Conservation (phyloP, 495 filamentous ascomycete species). For the Penicillium parvum region DNA sequence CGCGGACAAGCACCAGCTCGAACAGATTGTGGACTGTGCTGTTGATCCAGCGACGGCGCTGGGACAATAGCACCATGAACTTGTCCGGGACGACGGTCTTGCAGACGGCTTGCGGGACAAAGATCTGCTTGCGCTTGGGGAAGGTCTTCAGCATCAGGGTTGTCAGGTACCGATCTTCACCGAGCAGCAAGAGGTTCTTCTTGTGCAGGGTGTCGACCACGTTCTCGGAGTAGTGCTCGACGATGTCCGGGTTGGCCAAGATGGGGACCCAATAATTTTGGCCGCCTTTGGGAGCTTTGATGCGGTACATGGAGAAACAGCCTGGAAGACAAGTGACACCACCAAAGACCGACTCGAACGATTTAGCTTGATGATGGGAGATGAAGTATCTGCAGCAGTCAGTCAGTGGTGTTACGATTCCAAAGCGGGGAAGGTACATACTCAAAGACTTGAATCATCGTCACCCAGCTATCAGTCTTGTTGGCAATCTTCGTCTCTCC, state of each 20-base stretch:
- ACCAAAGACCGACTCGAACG: slow-evolving; percentile 97
- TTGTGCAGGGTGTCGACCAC: slow-evolving; percentile 98
- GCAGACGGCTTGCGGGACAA: slow-evolving; percentile 96
- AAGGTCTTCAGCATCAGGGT: slow-evolving; percentile 99
- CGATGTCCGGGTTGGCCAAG: slow-evolving; percentile 95
- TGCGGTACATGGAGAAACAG: slow-evolving; percentile 99
- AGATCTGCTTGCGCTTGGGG: slow-evolving; percentile 98
- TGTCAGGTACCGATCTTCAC: slow-evolving; percentile 94
- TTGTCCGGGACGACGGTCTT: slow-evolving; percentile 95
- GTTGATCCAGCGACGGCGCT: slow-evolving; percentile 98
- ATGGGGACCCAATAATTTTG: slow-evolving; percentile 99
- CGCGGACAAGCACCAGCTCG: slow-evolving; percentile 91
- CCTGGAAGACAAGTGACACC: slow-evolving; percentile 98
- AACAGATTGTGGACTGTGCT: slow-evolving; percentile 98
- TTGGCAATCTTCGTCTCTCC: slow-evolving; percentile 99
- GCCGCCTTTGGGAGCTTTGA: slow-evolving; percentile 97
- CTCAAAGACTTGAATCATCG: slow-evolving; percentile 99
- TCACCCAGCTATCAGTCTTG: slow-evolving; percentile 90
- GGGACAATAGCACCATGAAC: slow-evolving; percentile 88
- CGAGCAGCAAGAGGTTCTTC: slow-evolving; percentile 93
- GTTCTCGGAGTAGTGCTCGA: slow-evolving; percentile 99
- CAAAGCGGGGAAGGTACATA: slow-evolving; percentile 22
- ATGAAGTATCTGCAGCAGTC: slow-evolving; percentile 69
- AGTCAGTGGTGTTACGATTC: slow-evolving; percentile 10
- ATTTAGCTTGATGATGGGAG: slow-evolving; percentile 93